phyloP scores from a whole-genome alignment of 2,329 filamentous ascomycete species.

The Exophiala alcalophila region DNA sequence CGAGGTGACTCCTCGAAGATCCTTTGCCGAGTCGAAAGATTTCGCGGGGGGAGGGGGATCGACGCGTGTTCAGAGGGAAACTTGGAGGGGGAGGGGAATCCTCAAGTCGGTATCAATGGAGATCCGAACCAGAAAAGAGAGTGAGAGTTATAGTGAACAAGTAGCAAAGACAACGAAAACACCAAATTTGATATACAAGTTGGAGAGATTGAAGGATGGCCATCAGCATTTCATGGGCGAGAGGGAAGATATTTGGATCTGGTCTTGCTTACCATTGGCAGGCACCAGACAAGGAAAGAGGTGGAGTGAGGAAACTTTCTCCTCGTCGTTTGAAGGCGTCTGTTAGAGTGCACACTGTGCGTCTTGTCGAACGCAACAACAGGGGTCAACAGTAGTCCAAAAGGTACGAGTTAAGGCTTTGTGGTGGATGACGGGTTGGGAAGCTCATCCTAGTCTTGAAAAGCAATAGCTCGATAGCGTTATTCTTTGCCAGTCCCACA shows the following conservation, averaged over 20 bases:
- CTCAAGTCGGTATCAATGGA: too few species aligned
- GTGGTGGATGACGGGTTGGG: conserved; percentile 16
- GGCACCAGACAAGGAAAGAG: conserved; percentile 6
- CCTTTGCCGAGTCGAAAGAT: neutral
- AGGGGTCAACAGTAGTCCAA: conserved; percentile 21
- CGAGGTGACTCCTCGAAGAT: too few species aligned
- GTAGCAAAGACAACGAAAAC: too few species aligned
- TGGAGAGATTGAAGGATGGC: conserved; percentile 2
- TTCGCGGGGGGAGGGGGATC: too few species aligned
- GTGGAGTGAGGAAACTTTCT: conserved; percentile 17
- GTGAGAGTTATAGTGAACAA: too few species aligned
- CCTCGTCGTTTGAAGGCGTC: conserved; percentile 14
- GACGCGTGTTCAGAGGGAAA: too few species aligned
- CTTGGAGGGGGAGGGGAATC: too few species aligned
- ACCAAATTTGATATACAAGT: conserved; percentile 19
- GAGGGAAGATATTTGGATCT: conserved; percentile 17
- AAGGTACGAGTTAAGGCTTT: conserved; percentile 25
- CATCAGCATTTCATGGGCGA: conserved; percentile 1
- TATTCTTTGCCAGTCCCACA: conserved; percentile 17
- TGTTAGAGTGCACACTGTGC: conserved; percentile 5
- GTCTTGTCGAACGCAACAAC: conserved; percentile 6
- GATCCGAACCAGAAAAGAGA: too few species aligned
- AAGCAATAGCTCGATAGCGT: conserved; percentile 6
- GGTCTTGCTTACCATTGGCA: conserved; percentile 16
- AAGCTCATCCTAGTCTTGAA: conserved; percentile 12